phyloP scores from a whole-genome alignment of 2,329 filamentous ascomycete species.

The Bipolaris cookei region DNA sequence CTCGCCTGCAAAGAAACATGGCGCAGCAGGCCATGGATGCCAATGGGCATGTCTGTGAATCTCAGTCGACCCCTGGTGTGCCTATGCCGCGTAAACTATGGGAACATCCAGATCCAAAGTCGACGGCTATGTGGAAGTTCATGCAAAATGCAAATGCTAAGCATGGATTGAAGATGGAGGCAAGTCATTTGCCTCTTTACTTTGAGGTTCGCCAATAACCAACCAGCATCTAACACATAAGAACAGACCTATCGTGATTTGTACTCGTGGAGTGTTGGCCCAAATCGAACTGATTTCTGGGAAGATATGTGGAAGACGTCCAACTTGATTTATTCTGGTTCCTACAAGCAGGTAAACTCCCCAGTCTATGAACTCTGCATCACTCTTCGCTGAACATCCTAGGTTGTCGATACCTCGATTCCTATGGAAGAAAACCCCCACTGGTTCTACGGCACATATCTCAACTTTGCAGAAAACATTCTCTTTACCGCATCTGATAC shows the following conservation, averaged over 20 bases:
- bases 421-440: conserved; percentile 74
- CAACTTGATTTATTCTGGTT: conserved; percentile 41
- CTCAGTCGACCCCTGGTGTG: conserved; percentile 7
- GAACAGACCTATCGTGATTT: conserved; percentile 70
- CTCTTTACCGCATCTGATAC: conserved; percentile 63
- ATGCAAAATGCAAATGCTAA: conserved; percentile 66
- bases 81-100: conserved; percentile 53
- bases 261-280: conserved; percentile 69
- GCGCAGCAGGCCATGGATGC: neutral
- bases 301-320: conserved; percentile 39
- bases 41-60: conserved; percentile 5
- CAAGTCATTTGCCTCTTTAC: conserved; percentile 36
- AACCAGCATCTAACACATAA: neutral
- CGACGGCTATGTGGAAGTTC: conserved; percentile 55
- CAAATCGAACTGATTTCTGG: conserved; percentile 59
- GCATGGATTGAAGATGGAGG: conserved; percentile 63
- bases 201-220: no score
- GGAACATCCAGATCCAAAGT: conserved; percentile 53
- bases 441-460: conserved; percentile 76
- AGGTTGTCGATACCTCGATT: conserved; percentile 70
- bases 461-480: conserved; percentile 84
- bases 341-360: conserved; percentile 31
- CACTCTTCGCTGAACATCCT: neutral
- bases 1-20: neutral
- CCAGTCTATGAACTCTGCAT: no score